Evolutionary conservation across 2,329 filamentous ascomycete species (phyloP).

Genomic region (Amphichorda felina): DNA sequence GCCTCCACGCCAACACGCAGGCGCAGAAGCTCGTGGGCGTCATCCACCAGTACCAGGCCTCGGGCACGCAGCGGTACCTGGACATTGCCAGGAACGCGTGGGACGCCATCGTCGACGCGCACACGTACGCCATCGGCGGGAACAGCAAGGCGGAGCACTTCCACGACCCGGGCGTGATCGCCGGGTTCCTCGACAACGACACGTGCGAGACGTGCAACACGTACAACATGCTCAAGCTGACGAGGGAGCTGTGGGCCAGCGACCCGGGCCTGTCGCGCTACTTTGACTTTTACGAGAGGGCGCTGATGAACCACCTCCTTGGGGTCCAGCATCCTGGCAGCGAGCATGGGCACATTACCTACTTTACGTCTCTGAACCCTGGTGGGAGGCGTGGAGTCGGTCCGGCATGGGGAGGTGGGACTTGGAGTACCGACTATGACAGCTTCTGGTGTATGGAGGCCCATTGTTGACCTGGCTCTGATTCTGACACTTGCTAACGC

Average conservation of each 20-base stretch:
- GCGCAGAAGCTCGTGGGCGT: slow-evolving; percentile 43
- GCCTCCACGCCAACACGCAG: slow-evolving; percentile 40
- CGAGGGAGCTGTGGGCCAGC: slow-evolving; percentile 34
- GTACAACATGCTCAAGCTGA: slow-evolving; percentile 45
- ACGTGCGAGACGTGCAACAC: slow-evolving; percentile 41
- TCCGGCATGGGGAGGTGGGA: slow-evolving; percentile 40
- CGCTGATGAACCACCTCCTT: slow-evolving; percentile 36
- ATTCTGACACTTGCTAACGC: no score
- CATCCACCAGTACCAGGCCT: slow-evolving; percentile 33
- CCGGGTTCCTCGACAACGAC: slow-evolving; percentile 27
- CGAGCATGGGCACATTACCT: slow-evolving; percentile 36
- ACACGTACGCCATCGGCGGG: slow-evolving; percentile 39
- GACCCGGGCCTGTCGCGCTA: slow-evolving; percentile 26
- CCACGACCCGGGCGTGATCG: slow-evolving; percentile 30
- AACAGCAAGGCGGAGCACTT: slow-evolving; percentile 44
- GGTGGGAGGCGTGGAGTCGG: slow-evolving; percentile 35
- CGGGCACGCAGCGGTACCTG: slow-evolving; percentile 28
- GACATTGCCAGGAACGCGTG: slow-evolving; percentile 38
- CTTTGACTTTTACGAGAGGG: slow-evolving; percentile 41
- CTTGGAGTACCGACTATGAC: slow-evolving; percentile 40
- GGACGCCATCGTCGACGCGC: slow-evolving; percentile 29
- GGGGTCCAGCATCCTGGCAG: slow-evolving; percentile 32
- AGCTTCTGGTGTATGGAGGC: slow-evolving; percentile 46
- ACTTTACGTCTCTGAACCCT: slow-evolving; percentile 37
- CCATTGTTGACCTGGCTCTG: no score